Evolutionary conservation across 1,284 basidiomycete species (phyloP).

Genomic region (Rugiboletus extremiorientalis): DNA sequence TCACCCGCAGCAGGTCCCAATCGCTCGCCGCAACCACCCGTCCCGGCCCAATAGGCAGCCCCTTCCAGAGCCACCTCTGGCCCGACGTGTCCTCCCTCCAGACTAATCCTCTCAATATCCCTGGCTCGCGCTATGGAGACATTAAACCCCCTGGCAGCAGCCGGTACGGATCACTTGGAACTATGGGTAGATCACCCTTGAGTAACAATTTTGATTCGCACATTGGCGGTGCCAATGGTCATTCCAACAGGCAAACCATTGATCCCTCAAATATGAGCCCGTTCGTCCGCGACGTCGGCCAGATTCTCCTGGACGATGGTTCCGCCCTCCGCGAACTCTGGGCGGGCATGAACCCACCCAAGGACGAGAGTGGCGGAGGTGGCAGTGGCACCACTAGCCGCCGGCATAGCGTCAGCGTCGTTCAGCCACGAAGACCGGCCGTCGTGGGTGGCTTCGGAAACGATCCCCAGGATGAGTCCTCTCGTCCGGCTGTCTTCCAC

Average conservation of each 20-base stretch:
- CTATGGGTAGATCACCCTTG: conserved; percentile 51
- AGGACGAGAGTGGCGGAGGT: conserved; percentile 51
- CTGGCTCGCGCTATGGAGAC: conserved; percentile 52
- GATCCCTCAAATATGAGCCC: conserved; percentile 80
- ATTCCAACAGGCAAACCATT: conserved; percentile 45
- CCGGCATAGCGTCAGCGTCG: conserved; percentile 84
- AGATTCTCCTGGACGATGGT: conserved; percentile 70
- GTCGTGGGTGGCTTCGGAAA: conserved; percentile 58
- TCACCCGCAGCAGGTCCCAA: conserved; percentile 72
- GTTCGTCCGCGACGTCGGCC: conserved; percentile 74
- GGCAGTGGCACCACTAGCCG: conserved; percentile 82
- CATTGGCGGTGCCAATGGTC: conserved; percentile 46
- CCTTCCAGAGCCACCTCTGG: conserved; percentile 52
- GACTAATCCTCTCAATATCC: conserved; percentile 55
- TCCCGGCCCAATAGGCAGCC: conserved; percentile 47
- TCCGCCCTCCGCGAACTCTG: conserved; percentile 68
- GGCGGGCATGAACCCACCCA: conserved; percentile 60
- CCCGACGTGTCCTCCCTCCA: conserved; percentile 45
- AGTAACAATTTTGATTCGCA: conserved; percentile 45
- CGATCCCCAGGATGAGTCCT: conserved; percentile 47
- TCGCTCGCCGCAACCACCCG: conserved; percentile 62
- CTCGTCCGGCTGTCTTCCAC: conserved; percentile 27
- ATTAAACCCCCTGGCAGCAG: conserved; percentile 59
- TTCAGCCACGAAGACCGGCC: conserved; percentile 68
- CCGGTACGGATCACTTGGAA: conserved; percentile 64